Conservation (phyloP, 345 rosid species). For the Syzygium oleosum region DNA sequence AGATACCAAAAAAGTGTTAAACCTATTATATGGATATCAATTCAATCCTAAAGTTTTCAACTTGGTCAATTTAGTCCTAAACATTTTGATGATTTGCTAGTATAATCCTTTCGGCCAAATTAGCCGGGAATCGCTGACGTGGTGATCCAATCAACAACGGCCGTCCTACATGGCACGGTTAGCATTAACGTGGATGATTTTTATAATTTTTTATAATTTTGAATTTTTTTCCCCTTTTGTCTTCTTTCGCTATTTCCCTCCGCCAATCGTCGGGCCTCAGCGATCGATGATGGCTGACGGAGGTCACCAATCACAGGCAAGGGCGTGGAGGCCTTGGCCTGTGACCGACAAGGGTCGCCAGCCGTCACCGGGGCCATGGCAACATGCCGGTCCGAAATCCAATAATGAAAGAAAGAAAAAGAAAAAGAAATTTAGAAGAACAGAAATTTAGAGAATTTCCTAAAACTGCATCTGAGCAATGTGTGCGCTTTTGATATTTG, state of each 20-base stretch:
- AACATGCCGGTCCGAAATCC: rapidly evolving
- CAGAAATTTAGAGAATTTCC: not conserved
- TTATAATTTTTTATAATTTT: not conserved
- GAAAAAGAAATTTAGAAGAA: not conserved
- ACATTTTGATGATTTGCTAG: not conserved
- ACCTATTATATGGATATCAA: not conserved
- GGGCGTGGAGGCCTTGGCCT: not conserved
- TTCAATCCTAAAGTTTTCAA: not conserved
- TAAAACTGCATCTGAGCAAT: not conserved
- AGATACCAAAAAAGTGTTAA: not conserved
- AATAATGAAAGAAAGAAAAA: not conserved
- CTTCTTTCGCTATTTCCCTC: not conserved
- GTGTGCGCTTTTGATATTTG: not conserved
- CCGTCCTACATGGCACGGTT: too few species aligned
- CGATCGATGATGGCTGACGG: not conserved
- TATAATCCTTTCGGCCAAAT: not conserved
- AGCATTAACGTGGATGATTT: not conserved
- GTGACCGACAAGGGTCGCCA: not conserved
- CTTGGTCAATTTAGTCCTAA: not conserved
- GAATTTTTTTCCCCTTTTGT: not conserved
- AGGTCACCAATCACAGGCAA: not conserved
- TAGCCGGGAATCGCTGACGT: not conserved
- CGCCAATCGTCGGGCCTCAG: not conserved
- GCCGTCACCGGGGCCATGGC: not conserved
- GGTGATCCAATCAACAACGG: not conserved